Evolutionary conservation across 192 early-diverging fungal species (phyloP).

Genomic region (Mortierella antarctica): DNA sequence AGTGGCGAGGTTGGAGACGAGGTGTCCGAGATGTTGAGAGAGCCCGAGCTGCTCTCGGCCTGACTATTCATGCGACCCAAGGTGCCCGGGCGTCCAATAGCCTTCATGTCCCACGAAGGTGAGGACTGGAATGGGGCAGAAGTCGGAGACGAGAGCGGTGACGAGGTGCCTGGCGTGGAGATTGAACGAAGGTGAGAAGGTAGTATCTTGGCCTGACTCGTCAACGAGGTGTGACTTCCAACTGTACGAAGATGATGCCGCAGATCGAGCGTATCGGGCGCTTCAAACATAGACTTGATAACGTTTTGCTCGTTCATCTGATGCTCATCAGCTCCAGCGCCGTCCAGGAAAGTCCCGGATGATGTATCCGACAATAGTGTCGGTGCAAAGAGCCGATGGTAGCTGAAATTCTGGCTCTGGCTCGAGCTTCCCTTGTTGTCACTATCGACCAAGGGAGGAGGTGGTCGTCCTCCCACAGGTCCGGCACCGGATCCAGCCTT

Average conservation of each 20-base stretch:
- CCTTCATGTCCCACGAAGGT: constrained; percentile 33
- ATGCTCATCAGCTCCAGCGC: background rate
- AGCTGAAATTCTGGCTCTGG: constrained; percentile 11
- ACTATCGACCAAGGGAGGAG: constrained; percentile 2
- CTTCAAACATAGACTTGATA: constrained; percentile 51
- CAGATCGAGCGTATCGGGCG: constrained; percentile 33
- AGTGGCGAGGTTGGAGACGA: constrained; percentile 41
- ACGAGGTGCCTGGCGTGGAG: constrained; percentile 31
- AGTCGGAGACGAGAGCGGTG: constrained; percentile 34
- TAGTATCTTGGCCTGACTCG: constrained; percentile 32
- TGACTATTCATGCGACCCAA: constrained; percentile 43
- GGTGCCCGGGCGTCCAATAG: constrained; percentile 29
- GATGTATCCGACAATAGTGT: background rate
- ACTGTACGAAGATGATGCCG: constrained; percentile 46
- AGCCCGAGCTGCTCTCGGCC: constrained; percentile 28
- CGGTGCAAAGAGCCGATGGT: constrained; percentile 32
- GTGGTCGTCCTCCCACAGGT: constrained; percentile 3
- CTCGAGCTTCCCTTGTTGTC: constrained; percentile 10
- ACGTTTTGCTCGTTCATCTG: constrained; percentile 47
- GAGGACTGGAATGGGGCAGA: constrained; percentile 18
- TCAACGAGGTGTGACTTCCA: constrained; percentile 32
- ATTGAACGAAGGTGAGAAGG: constrained; percentile 47
- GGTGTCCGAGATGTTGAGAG: constrained; percentile 25
- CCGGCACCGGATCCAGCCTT: constrained; percentile 12
- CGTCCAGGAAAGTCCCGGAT: constrained; percentile 4